These are phyloP conservation scores for Nicotiana rustica DNA, from an alignment of 305 asterid species.

Conservation along the genomic window DNA sequence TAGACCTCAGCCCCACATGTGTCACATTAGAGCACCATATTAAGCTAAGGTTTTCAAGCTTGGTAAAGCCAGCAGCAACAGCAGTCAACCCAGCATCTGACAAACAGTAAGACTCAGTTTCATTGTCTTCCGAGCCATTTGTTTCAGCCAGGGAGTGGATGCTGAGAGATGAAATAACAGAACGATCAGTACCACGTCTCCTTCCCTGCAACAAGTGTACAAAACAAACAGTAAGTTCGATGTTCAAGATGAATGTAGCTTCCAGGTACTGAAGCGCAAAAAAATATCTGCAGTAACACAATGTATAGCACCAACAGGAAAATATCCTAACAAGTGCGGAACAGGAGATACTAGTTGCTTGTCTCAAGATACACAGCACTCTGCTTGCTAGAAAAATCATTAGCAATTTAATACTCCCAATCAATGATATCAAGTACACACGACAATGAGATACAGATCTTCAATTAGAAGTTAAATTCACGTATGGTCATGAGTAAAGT, in stretches of 20 bases:
- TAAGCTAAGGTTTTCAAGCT: constrained; percentile 82
- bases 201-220: constrained; percentile 54
- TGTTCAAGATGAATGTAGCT: constrained; percentile 7
- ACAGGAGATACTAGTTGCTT: too few relatives aligned
- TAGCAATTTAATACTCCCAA: too few relatives aligned
- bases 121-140: constrained; percentile 52
- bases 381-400: too few relatives aligned
- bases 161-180: constrained; percentile 48
- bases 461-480: too few relatives aligned
- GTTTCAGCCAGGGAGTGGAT: constrained; percentile 49
- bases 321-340: too few relatives aligned
- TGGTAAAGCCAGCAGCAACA: constrained; percentile 69
- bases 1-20: constrained; percentile 68
- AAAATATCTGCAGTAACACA: too few relatives aligned
- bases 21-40: constrained; percentile 88
- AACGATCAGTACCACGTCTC: constrained; percentile 51
- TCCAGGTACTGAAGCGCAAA: not conserved
- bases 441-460: too few relatives aligned
- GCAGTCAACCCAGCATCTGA: constrained; percentile 79
- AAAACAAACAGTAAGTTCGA: constrained; percentile 27
- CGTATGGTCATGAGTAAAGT: too few relatives aligned
- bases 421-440: too few relatives aligned
- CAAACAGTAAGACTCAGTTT: constrained; percentile 57
- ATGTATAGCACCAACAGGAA: too few relatives aligned
- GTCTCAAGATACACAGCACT: too few relatives aligned